Evolutionary conservation across 495 filamentous ascomycete species (phyloP).

Genomic region (Talaromyces trachyspermus): DNA sequence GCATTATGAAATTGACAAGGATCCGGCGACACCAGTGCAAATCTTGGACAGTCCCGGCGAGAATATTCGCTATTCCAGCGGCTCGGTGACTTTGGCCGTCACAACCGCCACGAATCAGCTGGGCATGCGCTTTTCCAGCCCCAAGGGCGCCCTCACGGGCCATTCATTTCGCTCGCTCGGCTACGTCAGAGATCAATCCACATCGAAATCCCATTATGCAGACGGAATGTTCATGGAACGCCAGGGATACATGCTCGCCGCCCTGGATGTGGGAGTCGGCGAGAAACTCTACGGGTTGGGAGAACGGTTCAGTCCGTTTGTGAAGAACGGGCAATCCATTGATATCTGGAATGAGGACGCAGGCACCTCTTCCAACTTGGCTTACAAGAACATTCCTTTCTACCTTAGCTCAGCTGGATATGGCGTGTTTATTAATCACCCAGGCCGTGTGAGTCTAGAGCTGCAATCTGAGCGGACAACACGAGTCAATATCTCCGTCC

Average conservation of each 20-base stretch:
- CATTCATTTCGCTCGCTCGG: conserved; percentile 55
- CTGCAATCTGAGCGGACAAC: conserved; percentile 61
- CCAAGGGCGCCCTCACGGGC: conserved; percentile 46
- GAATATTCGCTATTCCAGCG: conserved; percentile 48
- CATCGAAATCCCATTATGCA: conserved; percentile 40
- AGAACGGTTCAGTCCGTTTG: conserved; percentile 63
- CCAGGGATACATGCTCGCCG: conserved; percentile 55
- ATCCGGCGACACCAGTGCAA: conserved; percentile 30
- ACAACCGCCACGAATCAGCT: conserved; percentile 47
- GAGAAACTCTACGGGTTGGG: conserved; percentile 65
- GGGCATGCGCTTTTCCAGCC: conserved; percentile 47
- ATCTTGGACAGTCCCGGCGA: conserved; percentile 38
- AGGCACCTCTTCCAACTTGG: conserved; percentile 60
- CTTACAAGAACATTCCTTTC: conserved; percentile 70
- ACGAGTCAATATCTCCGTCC: conserved; percentile 55
- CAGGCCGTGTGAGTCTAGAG: conserved; percentile 54
- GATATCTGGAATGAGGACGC: conserved; percentile 68
- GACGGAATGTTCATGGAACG: conserved; percentile 47
- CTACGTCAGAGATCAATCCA: conserved; percentile 45
- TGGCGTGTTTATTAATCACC: conserved; percentile 59
- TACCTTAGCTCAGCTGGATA: conserved; percentile 62
- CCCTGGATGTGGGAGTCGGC: conserved; percentile 54
- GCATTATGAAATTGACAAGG: conserved; percentile 51
- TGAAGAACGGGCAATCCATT: conserved; percentile 61
- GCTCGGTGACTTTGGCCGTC: conserved; percentile 46